Base-by-base conservation (phyloP, 2,329 filamentous ascomycete genomes). In the Ceratocystis albifundus region DNA sequence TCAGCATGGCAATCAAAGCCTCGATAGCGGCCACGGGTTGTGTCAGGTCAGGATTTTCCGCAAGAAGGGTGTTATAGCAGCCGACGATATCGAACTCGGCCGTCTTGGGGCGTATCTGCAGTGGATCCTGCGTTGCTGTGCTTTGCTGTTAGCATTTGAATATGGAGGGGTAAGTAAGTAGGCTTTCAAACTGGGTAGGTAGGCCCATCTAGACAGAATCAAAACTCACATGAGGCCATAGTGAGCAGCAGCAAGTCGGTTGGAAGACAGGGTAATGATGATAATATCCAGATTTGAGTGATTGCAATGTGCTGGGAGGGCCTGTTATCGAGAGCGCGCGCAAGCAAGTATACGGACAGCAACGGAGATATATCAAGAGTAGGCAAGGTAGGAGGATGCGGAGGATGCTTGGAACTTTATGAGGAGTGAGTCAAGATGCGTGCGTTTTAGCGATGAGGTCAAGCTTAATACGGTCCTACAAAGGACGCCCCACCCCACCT, bases 11-110 rank as follows among this genome's bases (percentile, higher is more conserved):
- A 71, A 97, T 94, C 68, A 99, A 82, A 32, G 91, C 87, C 77
- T 96, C 90, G 74, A 96, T 96, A 68, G 92, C 91, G 22, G 94
- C 94, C 66, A 99, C 89, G 69, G 94, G 92, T 84, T 96, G 96
- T 45, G 93, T 96, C 65, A 97, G 82, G 69, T 96, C 89, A 10
- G 88, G 82, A 74, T 97, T 91, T 64, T 81, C 78, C 68, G 77
- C 74, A 62, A 85, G 80, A 68, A 84, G 79, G 68, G 76, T 75
- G 70, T 79, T 75, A 73, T 85, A 85, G 25, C 80, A 79, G 30
- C 76, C 74, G 68, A 85, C 82, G 71, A 85, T 84, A 73, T 78
- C 76, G 67, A 77, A 77, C 64, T 73, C 71, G 32, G 67, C 53
- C 30, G 68, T 48, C 62, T 68, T 66, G 55, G 62, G 65, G 8